Conservation (phyloP, 1,139 yeast genomes). For the Geotrichum aggregatum region DNA sequence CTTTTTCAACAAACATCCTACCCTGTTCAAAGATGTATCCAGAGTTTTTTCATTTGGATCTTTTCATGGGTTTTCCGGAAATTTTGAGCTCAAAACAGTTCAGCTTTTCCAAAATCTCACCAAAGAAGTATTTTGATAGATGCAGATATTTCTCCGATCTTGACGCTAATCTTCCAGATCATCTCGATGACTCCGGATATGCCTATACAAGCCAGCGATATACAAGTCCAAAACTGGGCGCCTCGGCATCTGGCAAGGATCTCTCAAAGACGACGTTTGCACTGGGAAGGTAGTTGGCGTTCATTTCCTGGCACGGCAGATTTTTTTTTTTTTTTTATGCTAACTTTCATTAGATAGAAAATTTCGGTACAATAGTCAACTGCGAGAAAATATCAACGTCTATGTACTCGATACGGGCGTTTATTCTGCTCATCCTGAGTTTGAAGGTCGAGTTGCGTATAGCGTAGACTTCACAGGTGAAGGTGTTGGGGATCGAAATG, state of each 20-base stretch:
- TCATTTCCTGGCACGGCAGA: constrained; percentile 15
- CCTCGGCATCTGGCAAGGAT: constrained; percentile 70
- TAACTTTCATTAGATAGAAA: constrained; percentile 30
- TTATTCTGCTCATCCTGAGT: constrained; percentile 55
- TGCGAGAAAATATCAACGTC: constrained; percentile 51
- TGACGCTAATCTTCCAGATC: constrained; percentile 7
- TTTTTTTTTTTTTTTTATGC: neutral
- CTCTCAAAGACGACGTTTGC: constrained; percentile 49
- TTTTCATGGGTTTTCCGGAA: constrained; percentile 33
- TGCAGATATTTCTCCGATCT: neutral
- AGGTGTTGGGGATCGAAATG: constrained; percentile 61
- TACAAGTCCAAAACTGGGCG: constrained; percentile 47
- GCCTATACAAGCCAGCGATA: constrained; percentile 17
- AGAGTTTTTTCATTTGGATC: constrained; percentile 32
- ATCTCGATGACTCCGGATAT: constrained; percentile 19
- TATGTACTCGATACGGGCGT: constrained; percentile 84
- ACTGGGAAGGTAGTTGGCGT: constrained; percentile 28
- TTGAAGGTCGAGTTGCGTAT: constrained; percentile 55
- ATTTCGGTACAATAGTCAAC: constrained; percentile 36
- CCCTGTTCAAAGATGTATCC: constrained; percentile 25
- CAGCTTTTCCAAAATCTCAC: constrained; percentile 22
- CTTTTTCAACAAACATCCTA: constrained; percentile 31
- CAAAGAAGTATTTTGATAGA: constrained; percentile 6
- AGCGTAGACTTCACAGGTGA: constrained; percentile 63
- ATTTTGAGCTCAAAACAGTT: constrained; percentile 28